phyloP scores from a whole-genome alignment of 1,284 basidiomycete genomes.

The Heterobasidion occidentale region DNA sequence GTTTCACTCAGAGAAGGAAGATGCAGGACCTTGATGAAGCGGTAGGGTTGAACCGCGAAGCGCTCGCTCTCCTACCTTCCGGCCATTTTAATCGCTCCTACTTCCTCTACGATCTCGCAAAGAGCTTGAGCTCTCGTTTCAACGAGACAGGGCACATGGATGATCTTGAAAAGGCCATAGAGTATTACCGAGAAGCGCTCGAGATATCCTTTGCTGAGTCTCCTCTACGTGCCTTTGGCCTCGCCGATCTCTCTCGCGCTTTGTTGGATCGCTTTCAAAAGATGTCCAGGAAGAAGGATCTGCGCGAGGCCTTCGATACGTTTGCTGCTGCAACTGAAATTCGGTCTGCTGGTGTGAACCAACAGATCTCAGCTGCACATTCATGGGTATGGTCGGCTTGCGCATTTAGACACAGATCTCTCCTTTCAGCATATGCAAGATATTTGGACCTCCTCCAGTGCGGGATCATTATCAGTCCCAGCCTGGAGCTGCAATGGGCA shows the following conservation, averaged over 20 bases:
- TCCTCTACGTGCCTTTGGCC: neutral
- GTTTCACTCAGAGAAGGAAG: neutral
- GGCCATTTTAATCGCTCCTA: conserved; percentile 6
- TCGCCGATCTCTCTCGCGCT: neutral
- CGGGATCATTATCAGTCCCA: neutral
- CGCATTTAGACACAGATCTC: neutral
- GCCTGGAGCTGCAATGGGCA: neutral
- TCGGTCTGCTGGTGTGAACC: neutral
- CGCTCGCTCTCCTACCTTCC: neutral
- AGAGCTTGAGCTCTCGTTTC: conserved; percentile 19
- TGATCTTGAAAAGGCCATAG: conserved; percentile 19
- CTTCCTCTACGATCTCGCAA: conserved; percentile 20
- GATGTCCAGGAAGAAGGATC: too few relatives aligned
- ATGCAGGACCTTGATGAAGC: neutral
- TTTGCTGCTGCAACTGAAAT: neutral
- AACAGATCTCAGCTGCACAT: neutral
- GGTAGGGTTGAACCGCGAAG: neutral
- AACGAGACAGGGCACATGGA: conserved; percentile 12
- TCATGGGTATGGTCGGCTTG: neutral
- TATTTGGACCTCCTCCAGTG: neutral
- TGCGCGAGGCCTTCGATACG: neutral
- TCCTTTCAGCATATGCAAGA: neutral
- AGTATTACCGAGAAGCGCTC: neutral
- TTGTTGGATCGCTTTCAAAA: too few relatives aligned
- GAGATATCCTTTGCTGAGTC: neutral